Evolutionary conservation across 345 rosid species (phyloP), one percentile per base, ranked within the genome.

Genomic region (Moringa oleifera): DNA sequence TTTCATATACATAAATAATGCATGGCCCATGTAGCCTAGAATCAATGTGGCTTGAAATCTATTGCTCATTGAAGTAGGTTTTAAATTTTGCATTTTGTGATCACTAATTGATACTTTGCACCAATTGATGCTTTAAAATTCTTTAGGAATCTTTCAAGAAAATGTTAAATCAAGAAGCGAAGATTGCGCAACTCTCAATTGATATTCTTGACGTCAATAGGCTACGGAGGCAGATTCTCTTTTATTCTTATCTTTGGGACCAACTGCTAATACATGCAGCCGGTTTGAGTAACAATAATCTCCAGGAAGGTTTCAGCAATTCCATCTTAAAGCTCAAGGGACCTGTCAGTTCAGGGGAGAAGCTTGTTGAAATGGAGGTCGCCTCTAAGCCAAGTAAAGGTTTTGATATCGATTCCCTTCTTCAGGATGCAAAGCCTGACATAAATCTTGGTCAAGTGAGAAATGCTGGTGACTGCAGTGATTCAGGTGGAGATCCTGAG

Each of bases 161-260:
- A 75, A 68, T 68, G 36, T 64, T 86, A 65, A 62, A 21, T 51
- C 65, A 70, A 69, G 80, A 73, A 59, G 62, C 22, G 59, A 86
- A 75, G 71, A 68, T 68, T 37, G 85, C 86, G 60, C 83, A 78
- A 73, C 85, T 83, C 70, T 71, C 75, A 46, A 63, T 82, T 72
- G 96, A 94, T 72, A 85, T 94, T 69, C 92, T 94, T 58, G 89
- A 88, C 80, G 70, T 94, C 61, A 90, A 94, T 60, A 85, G 76
- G 68, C 70, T 94, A 67, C 82, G 85, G 73, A 79, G 97, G 66
- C 85, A 85, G 82, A 72, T 90, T 63, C 78, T 90, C 56, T 79
- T 83, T 67, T 84, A 77, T 70, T 86, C 95, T 25, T 88, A 82
- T 74, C 77, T 85, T 45, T 94, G 97, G 97, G 95, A 94, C 72